phyloP scores from a whole-genome alignment of 768 basidiomycete species.

The Gyrodon lividus region DNA sequence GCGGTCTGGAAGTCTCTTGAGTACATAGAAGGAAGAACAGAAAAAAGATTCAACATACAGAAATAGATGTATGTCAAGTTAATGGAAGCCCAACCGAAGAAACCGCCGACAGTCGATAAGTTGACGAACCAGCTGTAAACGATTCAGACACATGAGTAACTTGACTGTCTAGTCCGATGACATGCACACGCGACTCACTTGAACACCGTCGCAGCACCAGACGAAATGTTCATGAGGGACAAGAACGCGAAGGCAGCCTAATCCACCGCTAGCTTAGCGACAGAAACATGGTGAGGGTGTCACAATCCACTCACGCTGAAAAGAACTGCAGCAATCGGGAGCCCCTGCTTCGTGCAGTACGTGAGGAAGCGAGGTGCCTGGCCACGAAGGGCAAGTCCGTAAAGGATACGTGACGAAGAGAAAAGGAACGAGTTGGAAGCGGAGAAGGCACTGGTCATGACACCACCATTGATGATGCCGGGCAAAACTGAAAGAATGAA shows the following conservation, averaged over 20 bases:
- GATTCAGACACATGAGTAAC: neutral
- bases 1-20: conserved; percentile 41
- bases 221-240: conserved; percentile 63
- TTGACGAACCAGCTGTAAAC: conserved; percentile 59
- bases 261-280: conserved; percentile 7
- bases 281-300: conserved; percentile 21
- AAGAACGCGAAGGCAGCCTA: conserved; percentile 42
- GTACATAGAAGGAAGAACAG: neutral
- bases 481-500: conserved; percentile 40
- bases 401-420: conserved; percentile 42
- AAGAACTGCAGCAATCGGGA: conserved; percentile 40
- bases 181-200: conserved; percentile 1
- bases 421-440: conserved; percentile 67
- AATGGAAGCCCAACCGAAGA: conserved; percentile 64
- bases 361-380: conserved; percentile 50
- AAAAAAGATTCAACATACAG: conserved; percentile 33
- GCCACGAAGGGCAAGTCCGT: conserved; percentile 43
- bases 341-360: conserved; percentile 45
- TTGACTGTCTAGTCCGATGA: too few relatives aligned
- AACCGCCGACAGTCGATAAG: conserved; percentile 63
- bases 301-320: conserved; percentile 13
- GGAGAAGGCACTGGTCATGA: conserved; percentile 73
- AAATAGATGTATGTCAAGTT: conserved; percentile 71
- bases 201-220: conserved; percentile 41
- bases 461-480: conserved; percentile 62